phyloP scores from a whole-genome alignment of 176 grass and related monocot species.

The Carex parvula region DNA sequence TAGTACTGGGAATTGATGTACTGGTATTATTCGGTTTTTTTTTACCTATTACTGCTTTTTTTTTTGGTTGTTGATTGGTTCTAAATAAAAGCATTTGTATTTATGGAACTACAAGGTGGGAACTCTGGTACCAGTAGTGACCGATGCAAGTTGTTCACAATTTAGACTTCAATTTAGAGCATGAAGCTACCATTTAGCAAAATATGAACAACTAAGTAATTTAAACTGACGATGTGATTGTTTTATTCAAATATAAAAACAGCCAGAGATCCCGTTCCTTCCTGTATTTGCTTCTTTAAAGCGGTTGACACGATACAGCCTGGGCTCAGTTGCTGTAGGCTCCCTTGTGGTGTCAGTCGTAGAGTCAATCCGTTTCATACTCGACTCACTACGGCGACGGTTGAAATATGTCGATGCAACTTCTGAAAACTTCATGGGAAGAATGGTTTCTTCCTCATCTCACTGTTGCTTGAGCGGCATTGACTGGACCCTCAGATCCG shows the following conservation, averaged over 20 bases:
- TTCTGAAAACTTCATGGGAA: conserved; percentile 61
- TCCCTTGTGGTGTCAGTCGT: conserved; percentile 81
- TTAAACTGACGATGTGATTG: neutral
- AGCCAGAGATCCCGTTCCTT: conserved; percentile 91
- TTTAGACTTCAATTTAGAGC: neutral
- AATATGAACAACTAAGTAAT: neutral
- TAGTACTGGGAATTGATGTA: too few relatives aligned
- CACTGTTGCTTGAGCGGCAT: conserved; percentile 81
- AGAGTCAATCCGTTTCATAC: conserved; percentile 91
- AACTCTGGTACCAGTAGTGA: neutral
- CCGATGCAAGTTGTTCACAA: neutral
- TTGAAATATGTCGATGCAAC: conserved; percentile 62
- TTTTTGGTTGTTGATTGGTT: neutral
- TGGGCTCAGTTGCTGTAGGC: conserved; percentile 85
- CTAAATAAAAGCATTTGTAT: neutral
- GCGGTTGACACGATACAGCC: conserved; percentile 72
- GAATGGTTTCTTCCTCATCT: conserved; percentile 64
- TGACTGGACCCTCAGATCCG: conserved; percentile 83
- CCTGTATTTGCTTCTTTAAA: conserved; percentile 78
- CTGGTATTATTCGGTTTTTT: neutral
- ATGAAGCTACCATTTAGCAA: neutral
- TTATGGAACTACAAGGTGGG: neutral
- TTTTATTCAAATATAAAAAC: conserved; percentile 30
- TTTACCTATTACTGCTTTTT: neutral
- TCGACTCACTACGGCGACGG: conserved; percentile 81